Base-by-base conservation (phyloP, 169 alveolate species). In the Eimeria tenella region DNA sequence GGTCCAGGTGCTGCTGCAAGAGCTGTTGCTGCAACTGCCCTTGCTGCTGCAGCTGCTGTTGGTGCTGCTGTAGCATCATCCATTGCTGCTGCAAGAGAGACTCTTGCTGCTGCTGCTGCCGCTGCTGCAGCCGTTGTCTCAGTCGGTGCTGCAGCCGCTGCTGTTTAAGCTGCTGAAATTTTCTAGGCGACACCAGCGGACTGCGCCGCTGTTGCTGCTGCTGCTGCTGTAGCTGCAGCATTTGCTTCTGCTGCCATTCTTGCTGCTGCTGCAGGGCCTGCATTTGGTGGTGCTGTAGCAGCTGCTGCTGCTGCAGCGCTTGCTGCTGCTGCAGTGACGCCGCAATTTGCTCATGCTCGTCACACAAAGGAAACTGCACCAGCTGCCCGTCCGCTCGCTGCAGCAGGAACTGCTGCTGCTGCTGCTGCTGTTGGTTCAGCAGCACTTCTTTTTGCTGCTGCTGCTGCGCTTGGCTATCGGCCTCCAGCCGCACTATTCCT, bases 181-280 rank as follows among this genome's bases (percentile, higher is more conserved):
- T 58, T 58, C 19, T 58, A 13, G 11, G 68, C 68, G 11, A 10
- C 5, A 58, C 2, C 19, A 58, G 68, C 68, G 11, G 68, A 58
- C 68, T 13, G 68, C 21, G 73, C 73, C 21, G 73, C 73, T 63
- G 73, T 31, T 63, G 49, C 79, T 70, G 79, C 79, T 70, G 79
- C 79, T 74, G 84, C 15, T 74, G 84, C 84, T 74, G 84, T 56
- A 25, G 84, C 79, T 23, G 79, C 79, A 70, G 52, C 79, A 70
- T 6, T 52, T 52, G 31, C 68, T 58, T 58, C 21, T 17, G 68
- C 68, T 13, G 68, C 11, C 11, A 17, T 58, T 58, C 11, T 42
- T 74, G 84, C 60, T 50, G 84, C 31, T 50, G 56, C 63, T 25
- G 62, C 4, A 74, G 23, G 19, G 84, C 13, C 6, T 74, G 84